phyloP scores from a whole-genome alignment of 192 early-diverging fungal genomes.

The Backusella tuberculispora region DNA sequence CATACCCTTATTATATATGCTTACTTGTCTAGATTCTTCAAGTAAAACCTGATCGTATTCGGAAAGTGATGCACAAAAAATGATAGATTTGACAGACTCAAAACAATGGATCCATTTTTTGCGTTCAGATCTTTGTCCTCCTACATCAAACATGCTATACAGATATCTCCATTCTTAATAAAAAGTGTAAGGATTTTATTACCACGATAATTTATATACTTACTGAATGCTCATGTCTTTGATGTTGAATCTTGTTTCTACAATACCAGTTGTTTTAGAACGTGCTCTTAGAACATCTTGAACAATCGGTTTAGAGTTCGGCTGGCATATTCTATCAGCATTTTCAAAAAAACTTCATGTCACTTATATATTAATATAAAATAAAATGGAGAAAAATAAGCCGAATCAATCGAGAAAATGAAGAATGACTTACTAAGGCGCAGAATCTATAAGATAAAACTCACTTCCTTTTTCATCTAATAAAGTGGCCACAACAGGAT shows the following conservation, averaged over 20 bases:
- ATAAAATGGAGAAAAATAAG: no score
- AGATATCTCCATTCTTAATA: not conserved
- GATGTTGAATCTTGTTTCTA: slow-evolving; percentile 93
- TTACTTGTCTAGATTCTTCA: slow-evolving; percentile 67
- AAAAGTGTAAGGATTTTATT: not conserved
- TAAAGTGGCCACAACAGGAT: slow-evolving; percentile 64
- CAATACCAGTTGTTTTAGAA: slow-evolving; percentile 97
- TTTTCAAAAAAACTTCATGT: slow-evolving; percentile 83
- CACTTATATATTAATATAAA: not conserved
- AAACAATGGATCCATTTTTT: slow-evolving; percentile 82
- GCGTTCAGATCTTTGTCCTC: slow-evolving; percentile 72
- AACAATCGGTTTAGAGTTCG: slow-evolving; percentile 89
- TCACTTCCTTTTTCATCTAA: slow-evolving; percentile 74
- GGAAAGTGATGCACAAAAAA: slow-evolving; percentile 84
- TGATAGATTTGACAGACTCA: slow-evolving; percentile 78
- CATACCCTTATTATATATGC: not conserved
- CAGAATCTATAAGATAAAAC: slow-evolving; percentile 92
- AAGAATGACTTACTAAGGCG: slow-evolving; percentile 71
- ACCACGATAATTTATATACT: slow-evolving; percentile 39
- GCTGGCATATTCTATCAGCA: slow-evolving; percentile 80
- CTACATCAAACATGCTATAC: slow-evolving; percentile 73
- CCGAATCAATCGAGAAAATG: not conserved
- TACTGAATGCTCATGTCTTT: slow-evolving; percentile 87
- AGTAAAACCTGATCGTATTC: slow-evolving; percentile 86
- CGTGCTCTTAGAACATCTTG: slow-evolving; percentile 96